Base-by-base conservation (phyloP, 164 flowering plant genomes). In the Hamamelis virginiana region DNA sequence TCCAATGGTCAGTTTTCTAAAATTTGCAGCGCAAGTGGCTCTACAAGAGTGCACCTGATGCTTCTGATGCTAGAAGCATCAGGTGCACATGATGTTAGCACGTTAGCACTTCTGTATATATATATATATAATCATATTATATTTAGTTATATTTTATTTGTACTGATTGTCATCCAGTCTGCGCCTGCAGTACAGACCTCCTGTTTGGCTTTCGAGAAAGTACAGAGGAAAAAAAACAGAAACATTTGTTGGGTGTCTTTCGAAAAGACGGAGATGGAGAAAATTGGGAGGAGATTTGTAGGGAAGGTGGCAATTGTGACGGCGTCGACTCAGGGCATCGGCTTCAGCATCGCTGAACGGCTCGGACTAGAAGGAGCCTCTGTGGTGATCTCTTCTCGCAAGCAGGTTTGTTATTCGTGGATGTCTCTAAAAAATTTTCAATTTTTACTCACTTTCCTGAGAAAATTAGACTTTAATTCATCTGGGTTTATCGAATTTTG, bases 241-340 rank as follows among this genome's bases (percentile, higher is more conserved):
- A 2, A 33, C 2, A 33, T 33, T 33, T 2, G 2, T 33, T 33
- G 2, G 15, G 11, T 52, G 28, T 65, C 45, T 65, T 10, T 43
- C 14, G 21, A 9, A 33, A 13, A 28, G 26, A 26, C 14, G 48
- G 25, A 41, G 16, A 69, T 64, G 81, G 76, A 72, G 67, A 77
- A 72, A 66, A 74, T 73, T 19, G 78, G 70, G 62, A 88, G 70
- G 81, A 86, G 97, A 74, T 92, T 92, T 72, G 65, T 75, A 66
- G 97, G 96, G 25, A 94, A 90, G 67, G 96, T 94, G 16, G 97
- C 94, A 14, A 86, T 94, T 10, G 93, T 94, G 43, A 94, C 98
- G 0, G 97, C 96, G 41, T 94, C 98, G 1, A 94, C 98, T 27
- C 96, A 89, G 74, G 98, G 98, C 5, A 94, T 92, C 46, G 98